Evolutionary conservation across 768 basidiomycete genomes (phyloP), one percentile per base, ranked within the genome.

Genomic region (Pleurotus citrinopileatus): DNA sequence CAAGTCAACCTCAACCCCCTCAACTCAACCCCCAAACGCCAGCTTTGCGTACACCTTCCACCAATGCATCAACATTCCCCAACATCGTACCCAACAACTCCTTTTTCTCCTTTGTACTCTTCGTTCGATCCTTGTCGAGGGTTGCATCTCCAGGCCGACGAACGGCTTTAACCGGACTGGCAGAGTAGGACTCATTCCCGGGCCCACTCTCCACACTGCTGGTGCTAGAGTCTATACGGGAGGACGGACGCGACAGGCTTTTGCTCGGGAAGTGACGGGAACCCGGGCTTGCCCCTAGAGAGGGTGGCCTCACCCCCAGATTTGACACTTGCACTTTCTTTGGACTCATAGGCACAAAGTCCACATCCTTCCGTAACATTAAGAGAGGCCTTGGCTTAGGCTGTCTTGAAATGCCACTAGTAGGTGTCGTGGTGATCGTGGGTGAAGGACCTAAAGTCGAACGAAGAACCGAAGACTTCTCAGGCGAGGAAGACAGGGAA

Each of bases 41-140:
- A 0, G 90, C 91, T 68, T 85, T 89, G 57, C 87, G 76, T 28
- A 96, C 89, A 0, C 92, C 87, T 57, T 92, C 91, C 4, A 96
- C 91, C 8, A 96, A 76, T 26, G 89, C 87, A 65, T 95, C 94
- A 2, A 96, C 94, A 65, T 96, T 95, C 3, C 91, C 93, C 40
- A 96, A 68, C 83, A 94, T 86, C 42, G 81, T 85, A 0, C 88
- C 87, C 54, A 96, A 63, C 40, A 90, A 66, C 64, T 84, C 82
- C 67, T 87, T 92, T 73, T 94, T 94, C 71, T 94, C 89, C 55
- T 90, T 86, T 38, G 83, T 91, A 38, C 84, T 87, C 60, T 77
- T 76, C 48, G 34, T 37, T 4, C 34, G 48, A 15, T 19, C 48
- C 4, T 51, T 22, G 6, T 19, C 22, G 12, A n/a, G 23, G 20